Evolutionary conservation across 2,329 filamentous ascomycete species (phyloP), one percentile per base, ranked within the genome.

Genomic region (Colletotrichum paranaense): DNA sequence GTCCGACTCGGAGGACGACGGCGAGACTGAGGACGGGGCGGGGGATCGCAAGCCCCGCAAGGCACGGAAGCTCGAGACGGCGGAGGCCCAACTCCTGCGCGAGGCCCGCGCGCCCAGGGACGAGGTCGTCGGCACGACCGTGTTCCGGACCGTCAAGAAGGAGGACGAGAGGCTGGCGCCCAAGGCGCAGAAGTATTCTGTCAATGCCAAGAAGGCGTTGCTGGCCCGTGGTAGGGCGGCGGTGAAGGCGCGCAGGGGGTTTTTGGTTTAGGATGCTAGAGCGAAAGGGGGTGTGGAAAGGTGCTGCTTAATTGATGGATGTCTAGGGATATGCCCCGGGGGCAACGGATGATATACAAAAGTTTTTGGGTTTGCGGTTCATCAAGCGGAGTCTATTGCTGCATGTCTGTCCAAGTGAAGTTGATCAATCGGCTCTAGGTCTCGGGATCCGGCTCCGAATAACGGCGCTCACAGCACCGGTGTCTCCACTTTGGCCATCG

Each of bases 71-170:
- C 82, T 89, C 62, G 80, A 83, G 35, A 80, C 78, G 7, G 80
- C 84, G 3, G 83, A 86, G 77, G 80, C 79, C 68, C 78, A 76
- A 32, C 74, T 87, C 35, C 78, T 82, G 12, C 80, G 80, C 56
- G 81, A 83, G 67, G 80, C 81, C 49, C 73, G 70, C 22, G 67
- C 55, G 59, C 83, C 80, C 68, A 81, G 80, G 16, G 89, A 91
- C 76, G 81, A 85, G 77, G 80, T 82, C 62, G 80, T 89, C n/a
- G 89, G 88, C 2, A 82, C 84, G 14, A 91, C 89, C 2, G 84
- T 88, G 64, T 91, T 88, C 77, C 82, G 89, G 24, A 86, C 90
- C 74, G 80, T 81, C 6, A 82, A 82, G 67, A 82, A 83, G 76
- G 80, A 78, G n/a, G 87, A 89, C 68, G 76, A 79, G 76, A 82